Evolutionary conservation across 148 eudicot species (phyloP), one percentile per base, ranked within the genome.

Genomic region (Chenopodium suecicum): DNA sequence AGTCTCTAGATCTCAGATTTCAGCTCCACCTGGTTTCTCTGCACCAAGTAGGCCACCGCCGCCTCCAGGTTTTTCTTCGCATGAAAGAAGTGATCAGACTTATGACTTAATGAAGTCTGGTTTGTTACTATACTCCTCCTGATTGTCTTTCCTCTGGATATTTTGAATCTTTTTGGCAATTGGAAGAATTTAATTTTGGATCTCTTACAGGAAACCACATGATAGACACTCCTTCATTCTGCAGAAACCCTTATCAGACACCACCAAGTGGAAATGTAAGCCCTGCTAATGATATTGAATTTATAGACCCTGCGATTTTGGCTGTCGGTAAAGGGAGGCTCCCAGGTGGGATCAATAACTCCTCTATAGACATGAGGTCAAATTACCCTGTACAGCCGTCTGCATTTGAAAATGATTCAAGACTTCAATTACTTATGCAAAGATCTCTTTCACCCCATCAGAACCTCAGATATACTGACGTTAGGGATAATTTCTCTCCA

Each of bases 21-120:
- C 97, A 29, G 95, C 99, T 50, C 99, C 99, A 44, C 99, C 99
- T 56, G 99, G 99, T 74, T 97, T 97, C 84, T 80, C 93, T n/a
- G 83, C 77, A 11, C 93, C 95, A 54, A 88, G 82, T 74, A 90
- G 94, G 87, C 90, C 93, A 70, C 97, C 95, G 41, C 97, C 99
- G 48, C 97, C 99, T 10, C 99, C 98, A n/a, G 99, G 99, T 56
- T 97, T 97, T 86, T 73, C 88, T 70, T 90, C 91, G 25, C 90
- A 86, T 78, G 94, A 87, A 71, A 92, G 94, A 86, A 83, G 79
- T 75, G 94, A 88, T 50, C 91, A 83, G 23, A 50, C 84, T 73
- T 85, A 88, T 72, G 92, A 92, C 75, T 11, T 85, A 13, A 22
- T 81, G 1, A 86, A 82, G 64, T 86, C 97, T 85, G 95, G 99